Evolutionary conservation across 2,329 filamentous ascomycete genomes (phyloP).

Genomic region (Bipolaris zeicola): DNA sequence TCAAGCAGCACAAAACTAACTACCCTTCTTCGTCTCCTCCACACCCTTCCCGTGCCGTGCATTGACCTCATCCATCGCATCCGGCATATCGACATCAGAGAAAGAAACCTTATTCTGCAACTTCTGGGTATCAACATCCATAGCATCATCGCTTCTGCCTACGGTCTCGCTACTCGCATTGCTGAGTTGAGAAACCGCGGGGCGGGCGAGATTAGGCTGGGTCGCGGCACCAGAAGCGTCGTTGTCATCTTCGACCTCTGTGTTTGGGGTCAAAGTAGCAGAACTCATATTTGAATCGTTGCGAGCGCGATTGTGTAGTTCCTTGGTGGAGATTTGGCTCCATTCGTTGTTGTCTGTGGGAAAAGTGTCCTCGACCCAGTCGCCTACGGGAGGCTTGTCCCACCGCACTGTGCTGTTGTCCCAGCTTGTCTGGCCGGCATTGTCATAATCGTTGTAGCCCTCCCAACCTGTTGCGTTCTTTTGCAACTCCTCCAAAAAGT

Average conservation of each 20-base stretch:
- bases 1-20: conserved; percentile 4
- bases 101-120: conserved; percentile 16
- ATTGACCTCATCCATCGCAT: conserved; percentile 18
- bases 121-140: conserved; percentile 25
- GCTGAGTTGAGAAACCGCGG: conserved; percentile 20
- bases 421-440: background rate
- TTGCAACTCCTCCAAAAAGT: conserved; percentile 41
- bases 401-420: background rate
- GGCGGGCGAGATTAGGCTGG: conserved; percentile 32
- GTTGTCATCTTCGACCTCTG: conserved; percentile 38
- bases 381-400: conserved; percentile 6
- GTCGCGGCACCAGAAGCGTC: conserved; percentile 25
- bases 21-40: conserved; percentile 35
- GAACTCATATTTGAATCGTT: conserved; percentile 30
- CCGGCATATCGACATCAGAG: conserved; percentile 35
- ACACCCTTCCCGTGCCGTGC: conserved; percentile 32
- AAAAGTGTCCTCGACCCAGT: conserved; percentile 28
- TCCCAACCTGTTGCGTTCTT: conserved; percentile 22
- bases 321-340: conserved; percentile 25
- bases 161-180: conserved; percentile 33
- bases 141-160: conserved; percentile 22
- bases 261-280: conserved; percentile 45
- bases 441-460: conserved; percentile 12
- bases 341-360: conserved; percentile 25
- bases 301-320: conserved; percentile 20